These are phyloP conservation scores for Cladosporium sp. DNA, from an alignment of 2,329 filamentous ascomycete species.

Conservation along the genomic window DNA sequence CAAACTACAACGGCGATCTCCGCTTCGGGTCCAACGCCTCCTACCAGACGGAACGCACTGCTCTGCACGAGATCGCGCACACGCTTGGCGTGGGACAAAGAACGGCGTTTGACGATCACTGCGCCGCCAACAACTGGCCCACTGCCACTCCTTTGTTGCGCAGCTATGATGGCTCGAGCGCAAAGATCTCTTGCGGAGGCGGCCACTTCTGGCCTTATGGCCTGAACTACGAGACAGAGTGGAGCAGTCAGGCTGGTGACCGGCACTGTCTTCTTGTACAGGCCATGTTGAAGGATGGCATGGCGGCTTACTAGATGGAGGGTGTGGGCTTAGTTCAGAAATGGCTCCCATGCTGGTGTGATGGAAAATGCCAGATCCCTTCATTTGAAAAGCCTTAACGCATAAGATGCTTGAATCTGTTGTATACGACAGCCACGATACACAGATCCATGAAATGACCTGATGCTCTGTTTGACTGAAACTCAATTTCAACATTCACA, in stretches of 20 bases:
- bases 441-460: no score
- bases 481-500: no score
- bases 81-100: conserved; percentile 3
- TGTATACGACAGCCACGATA: no score
- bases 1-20: conserved; percentile 17
- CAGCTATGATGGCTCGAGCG: conserved; percentile 11
- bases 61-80: conserved; percentile 14
- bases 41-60: conserved; percentile 15
- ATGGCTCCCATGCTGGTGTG: no score
- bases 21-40: conserved; percentile 16
- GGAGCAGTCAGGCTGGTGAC: conserved; percentile 5
- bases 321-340: no score
- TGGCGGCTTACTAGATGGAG: not conserved
- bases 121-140: conserved; percentile 12
- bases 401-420: no score
- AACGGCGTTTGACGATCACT: conserved; percentile 4
- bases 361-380: no score
- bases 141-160: conserved; percentile 10
- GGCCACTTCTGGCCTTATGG: conserved; percentile 17
- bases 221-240: conserved; percentile 17
- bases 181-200: conserved; percentile 12
- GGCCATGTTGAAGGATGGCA: not conserved
- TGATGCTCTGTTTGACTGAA: no score
- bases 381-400: no score
- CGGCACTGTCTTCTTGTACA: not conserved